Conservation (phyloP, 805 yeast species). For the Suhomyces sp. region DNA sequence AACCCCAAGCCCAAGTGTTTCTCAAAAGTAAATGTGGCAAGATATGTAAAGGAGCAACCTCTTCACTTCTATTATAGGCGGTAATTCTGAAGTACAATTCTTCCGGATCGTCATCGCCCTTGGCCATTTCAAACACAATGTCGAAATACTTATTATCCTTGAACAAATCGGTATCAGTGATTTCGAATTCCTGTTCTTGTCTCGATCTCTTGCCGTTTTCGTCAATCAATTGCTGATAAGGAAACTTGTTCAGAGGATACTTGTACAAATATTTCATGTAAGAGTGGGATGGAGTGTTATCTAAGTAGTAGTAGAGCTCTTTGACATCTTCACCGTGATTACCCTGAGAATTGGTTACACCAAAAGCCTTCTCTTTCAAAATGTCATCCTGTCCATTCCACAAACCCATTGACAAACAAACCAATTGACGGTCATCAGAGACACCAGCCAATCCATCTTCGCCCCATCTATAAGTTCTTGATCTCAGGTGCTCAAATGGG, state of each 20-base stretch:
- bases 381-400: slow-evolving; percentile 90
- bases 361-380: slow-evolving; percentile 82
- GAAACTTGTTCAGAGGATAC: slow-evolving; percentile 84
- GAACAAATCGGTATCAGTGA: slow-evolving; percentile 75
- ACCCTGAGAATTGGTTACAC: slow-evolving; percentile 89
- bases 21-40: slow-evolving; percentile 81
- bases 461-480: slow-evolving; percentile 89
- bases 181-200: slow-evolving; percentile 71
- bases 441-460: slow-evolving; percentile 94
- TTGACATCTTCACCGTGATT: slow-evolving; percentile 96
- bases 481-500: slow-evolving; percentile 78
- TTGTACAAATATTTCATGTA: slow-evolving; percentile 89
- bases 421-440: slow-evolving; percentile 74
- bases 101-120: slow-evolving; percentile 75
- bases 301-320: slow-evolving; percentile 79
- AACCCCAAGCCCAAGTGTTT: slow-evolving; percentile 94
- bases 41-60: slow-evolving; percentile 85
- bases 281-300: slow-evolving; percentile 90
- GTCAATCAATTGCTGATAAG: slow-evolving; percentile 69
- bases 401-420: slow-evolving; percentile 76
- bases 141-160: slow-evolving; percentile 80
- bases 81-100: slow-evolving; percentile 81
- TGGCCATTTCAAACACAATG: slow-evolving; percentile 86
- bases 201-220: slow-evolving; percentile 67
- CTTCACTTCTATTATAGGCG: slow-evolving; percentile 78